Conservation (phyloP, 2,329 filamentous ascomycete species). For the Geosmithia putterillii region DNA sequence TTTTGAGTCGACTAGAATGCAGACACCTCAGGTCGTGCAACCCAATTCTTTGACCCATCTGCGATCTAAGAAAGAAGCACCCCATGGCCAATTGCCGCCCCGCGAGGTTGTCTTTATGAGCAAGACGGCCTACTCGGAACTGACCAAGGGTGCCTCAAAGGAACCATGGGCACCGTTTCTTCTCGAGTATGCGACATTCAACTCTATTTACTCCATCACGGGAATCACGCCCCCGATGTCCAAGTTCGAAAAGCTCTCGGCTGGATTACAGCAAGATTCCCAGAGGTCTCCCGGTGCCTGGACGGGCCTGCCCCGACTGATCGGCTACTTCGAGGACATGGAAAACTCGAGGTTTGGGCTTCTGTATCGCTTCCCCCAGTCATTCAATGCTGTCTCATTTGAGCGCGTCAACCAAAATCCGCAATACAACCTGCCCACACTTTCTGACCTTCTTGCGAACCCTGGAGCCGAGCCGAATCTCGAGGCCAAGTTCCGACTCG, state of each 20-base stretch:
- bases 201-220: constrained; percentile 48
- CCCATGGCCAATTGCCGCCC: constrained; percentile 13
- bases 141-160: constrained; percentile 25
- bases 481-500: constrained; percentile 65
- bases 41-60: constrained; percentile 38
- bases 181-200: constrained; percentile 58
- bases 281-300: constrained; percentile 41
- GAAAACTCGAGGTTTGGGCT: constrained; percentile 58
- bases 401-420: constrained; percentile 37
- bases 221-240: constrained; percentile 53
- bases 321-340: constrained; percentile 66
- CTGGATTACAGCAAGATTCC: constrained; percentile 41
- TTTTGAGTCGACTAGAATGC: constrained; percentile 49
- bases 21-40: constrained; percentile 48
- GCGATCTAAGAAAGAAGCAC: constrained; percentile 23
- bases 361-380: constrained; percentile 60
- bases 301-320: constrained; percentile 47
- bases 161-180: constrained; percentile 45
- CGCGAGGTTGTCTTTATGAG: constrained; percentile 37
- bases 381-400: constrained; percentile 46
- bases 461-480: constrained; percentile 50
- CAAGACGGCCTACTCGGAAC: constrained; percentile 37
- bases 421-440: constrained; percentile 36
- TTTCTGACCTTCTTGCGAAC: constrained; percentile 38
- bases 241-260: constrained; percentile 51